Evolutionary conservation across 192 early-diverging fungal genomes (phyloP), one percentile per base, ranked within the genome.

Genomic region (Diversispora eburnea): DNA sequence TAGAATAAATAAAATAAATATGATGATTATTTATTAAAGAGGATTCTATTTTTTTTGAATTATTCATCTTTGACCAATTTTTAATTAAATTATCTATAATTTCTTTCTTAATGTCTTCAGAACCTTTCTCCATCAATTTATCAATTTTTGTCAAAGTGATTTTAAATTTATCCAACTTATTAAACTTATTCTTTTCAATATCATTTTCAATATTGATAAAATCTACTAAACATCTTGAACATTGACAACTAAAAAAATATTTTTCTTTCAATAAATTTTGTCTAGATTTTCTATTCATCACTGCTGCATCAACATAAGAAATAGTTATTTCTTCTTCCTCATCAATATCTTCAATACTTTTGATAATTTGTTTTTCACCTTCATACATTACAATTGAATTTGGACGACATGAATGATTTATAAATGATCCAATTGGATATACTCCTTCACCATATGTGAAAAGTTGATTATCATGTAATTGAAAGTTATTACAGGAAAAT

Each of bases 401-500:
- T 9, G 90, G 89, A 15, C 72, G 77, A 73, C 90, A 91, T 12
- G 89, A 90, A 70, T 91, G 89, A 66, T 91, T 89, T 54, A 86
- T 80, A 12, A 91, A 73, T 5, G 90, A 77, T 3, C 86, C 90
- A 3, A 91, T 55, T 1, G 45, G 43, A 57, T 79, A 82, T 5
- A 87, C 87, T 1, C 87, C 88, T 62, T 91, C 89, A 0, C 84
- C 90, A 74, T 86, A 76, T 8, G 78, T 73, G 72, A 90, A 91
- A 43, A 90, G 69, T 55, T 91, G 84, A 8, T 77, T 56, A 68
- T 90, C 89, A 47, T 87, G 77, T 39, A 88, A 77, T 0, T 78
- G 75, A 66, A 89, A 89, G 66, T 90, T 91, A 77, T 91, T 91
- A 73, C 83, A 88, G 22, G 82, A 79, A 70, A 90, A 91, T 59